Evolutionary conservation across 2,329 filamentous ascomycete species (phyloP), one percentile per base, ranked within the genome.

Genomic region (Graphium sp.): DNA sequence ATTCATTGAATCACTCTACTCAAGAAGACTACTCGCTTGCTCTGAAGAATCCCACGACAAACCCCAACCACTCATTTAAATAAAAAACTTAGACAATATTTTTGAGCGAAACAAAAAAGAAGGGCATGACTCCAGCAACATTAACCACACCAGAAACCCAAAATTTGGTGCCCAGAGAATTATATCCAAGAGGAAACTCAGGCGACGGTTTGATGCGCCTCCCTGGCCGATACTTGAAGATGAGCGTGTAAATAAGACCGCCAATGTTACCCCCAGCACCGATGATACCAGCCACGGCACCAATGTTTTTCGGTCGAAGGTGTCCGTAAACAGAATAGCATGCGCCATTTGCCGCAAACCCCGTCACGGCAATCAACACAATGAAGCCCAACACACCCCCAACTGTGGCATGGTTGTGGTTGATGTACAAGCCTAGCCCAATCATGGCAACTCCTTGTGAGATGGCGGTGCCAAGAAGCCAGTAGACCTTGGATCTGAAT

Each of bases 141-240:
- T n/a, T n/a, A n/a, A n/a, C n/a, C n/a, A n/a, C n/a, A n/a, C n/a
- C n/a, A n/a, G n/a, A n/a, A n/a, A n/a, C n/a, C n/a, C n/a, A n/a
- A n/a, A n/a, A n/a, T n/a, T n/a, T n/a, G n/a, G n/a, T n/a, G n/a
- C n/a, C n/a, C n/a, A n/a, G n/a, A n/a, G n/a, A n/a, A n/a, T n/a
- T n/a, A n/a, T n/a, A n/a, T n/a, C n/a, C n/a, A n/a, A n/a, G n/a
- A n/a, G n/a, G n/a, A n/a, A n/a, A n/a, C n/a, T n/a, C n/a, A n/a
- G n/a, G n/a, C n/a, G n/a, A n/a, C n/a, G n/a, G n/a, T n/a, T n/a
- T n/a, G n/a, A n/a, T n/a, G n/a, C n/a, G n/a, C n/a, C n/a, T n/a
- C n/a, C n/a, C n/a, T n/a, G n/a, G n/a, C n/a, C n/a, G n/a, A n/a
- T 85, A 89, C 82, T 62, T 60, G 87, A 92, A 44, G 83, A 70